Percentiles rank a stretch among this genome's conserved stretches.
Conservation (phyloP, 2,329 filamentous ascomycete genomes). For the Dendrostoma leiphaemia region DNA sequence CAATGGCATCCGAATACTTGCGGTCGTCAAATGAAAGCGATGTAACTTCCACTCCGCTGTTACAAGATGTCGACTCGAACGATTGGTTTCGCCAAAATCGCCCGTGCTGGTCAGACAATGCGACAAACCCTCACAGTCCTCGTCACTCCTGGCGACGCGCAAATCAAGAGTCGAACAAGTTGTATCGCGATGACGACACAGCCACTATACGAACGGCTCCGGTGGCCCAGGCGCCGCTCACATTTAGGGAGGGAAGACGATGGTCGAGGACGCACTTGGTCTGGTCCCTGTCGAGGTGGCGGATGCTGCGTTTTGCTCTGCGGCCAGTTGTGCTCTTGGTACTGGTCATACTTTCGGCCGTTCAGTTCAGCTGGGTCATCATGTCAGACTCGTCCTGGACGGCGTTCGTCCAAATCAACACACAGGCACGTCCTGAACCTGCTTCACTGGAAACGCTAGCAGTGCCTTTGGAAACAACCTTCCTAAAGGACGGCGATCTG, state of each 20-base stretch:
- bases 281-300: background rate
- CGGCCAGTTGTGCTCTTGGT: background rate
- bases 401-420: background rate
- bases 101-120: background rate
- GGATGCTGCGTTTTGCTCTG: background rate
- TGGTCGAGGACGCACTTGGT: background rate
- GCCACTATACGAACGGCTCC: background rate
- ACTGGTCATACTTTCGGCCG: background rate
- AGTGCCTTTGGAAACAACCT: background rate
- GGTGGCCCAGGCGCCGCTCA: background rate
- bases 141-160: background rate
- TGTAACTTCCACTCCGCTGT: background rate
- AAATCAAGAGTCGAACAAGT: background rate
- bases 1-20: background rate
- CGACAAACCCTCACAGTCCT: background rate
- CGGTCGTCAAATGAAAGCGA: background rate
- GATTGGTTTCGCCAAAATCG: background rate
- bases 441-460: background rate
- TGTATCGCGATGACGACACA: background rate
- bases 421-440: background rate
- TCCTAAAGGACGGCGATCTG: background rate
- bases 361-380: background rate
- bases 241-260: background rate
- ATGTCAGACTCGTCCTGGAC: background rate
- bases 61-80: background rate